Evolutionary conservation across 371 early-diverging fungal genomes (phyloP), one percentile per base, ranked within the genome.

Genomic region (Mucor plumbeus): DNA sequence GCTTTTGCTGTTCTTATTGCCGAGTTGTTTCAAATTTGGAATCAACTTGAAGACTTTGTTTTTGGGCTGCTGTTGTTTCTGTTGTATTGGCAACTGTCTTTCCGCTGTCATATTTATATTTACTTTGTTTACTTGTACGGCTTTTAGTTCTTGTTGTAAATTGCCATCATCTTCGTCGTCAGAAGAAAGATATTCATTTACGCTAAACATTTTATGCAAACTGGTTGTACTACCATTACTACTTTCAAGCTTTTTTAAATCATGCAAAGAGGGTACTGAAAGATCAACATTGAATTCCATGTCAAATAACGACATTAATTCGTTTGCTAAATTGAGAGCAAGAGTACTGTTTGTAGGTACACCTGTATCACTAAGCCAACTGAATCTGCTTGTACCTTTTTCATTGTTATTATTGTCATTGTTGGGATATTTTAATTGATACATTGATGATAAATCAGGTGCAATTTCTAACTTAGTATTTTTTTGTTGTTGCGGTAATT

Each of bases 251-350:
- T n/a, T 21, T 19, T 33, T 61, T 9, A 34, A 11, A 7, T 43
- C 34, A n/a, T 44, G 44, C n/a, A 44, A 7, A n/a, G 44, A 44
- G 5, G 48, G 61, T 2, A 61, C 14, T 7, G 71, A 61, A 3
- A 77, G 70, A 66, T 79, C 80, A 7, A 79, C 73, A 34, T 68
- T 67, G 39, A 80, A 80, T n/a, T 80, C 80, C 80, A 80, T 80
- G 57, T 80, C 77, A 65, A 80, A 80, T 10, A 80, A 41, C 15
- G 66, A 72, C 73, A 77, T 80, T 35, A 80, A 44, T 21, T 80
- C 80, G 21, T 66, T 71, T 21, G 80, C 80, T 21, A 76, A 56
- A 48, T 67, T 59, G 26, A 68, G 68, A n/a, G 75, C 60, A 7
- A 63, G 59, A 17, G 68, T 59, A 35, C 56, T 62, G 5, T 65